A percentile compares a stretch with the other conserved stretches of the same genome.
These are phyloP conservation scores for Gaeumannomyces sp. DNA, from an alignment of 2,329 filamentous ascomycete genomes.

Conservation along the genomic window DNA sequence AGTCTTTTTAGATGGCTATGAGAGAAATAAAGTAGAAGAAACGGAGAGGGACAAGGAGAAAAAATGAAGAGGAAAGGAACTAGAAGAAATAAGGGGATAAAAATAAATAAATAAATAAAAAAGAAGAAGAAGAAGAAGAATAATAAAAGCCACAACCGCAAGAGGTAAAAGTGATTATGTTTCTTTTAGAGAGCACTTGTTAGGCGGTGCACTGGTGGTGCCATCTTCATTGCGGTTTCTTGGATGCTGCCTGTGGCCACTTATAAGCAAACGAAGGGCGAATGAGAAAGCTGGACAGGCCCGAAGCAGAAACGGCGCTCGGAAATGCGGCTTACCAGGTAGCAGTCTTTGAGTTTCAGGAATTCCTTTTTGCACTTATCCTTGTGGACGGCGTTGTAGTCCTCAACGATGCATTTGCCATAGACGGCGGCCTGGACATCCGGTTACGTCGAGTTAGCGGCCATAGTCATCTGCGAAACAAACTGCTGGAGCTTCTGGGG, in stretches of 20 bases:
- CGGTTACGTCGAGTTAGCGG: neutral
- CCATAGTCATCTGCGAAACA: too few relatives aligned
- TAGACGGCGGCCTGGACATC: slow-evolving; percentile 66
- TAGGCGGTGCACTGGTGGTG: too few relatives aligned
- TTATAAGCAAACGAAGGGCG: neutral
- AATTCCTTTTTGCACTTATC: slow-evolving; percentile 89
- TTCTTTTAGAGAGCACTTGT: neutral
- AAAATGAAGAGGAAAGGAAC: slow-evolving; percentile 9
- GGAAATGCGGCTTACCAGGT: slow-evolving; percentile 54
- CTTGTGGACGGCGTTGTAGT: slow-evolving; percentile 86
- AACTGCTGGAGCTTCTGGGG: neutral
- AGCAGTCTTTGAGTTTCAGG: slow-evolving; percentile 78
- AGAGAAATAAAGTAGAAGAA: neutral
- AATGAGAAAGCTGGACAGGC: neutral
- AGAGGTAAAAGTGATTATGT: neutral
- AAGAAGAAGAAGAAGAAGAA: neutral
- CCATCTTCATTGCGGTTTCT: slow-evolving; percentile 12
- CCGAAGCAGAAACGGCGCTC: neutral
- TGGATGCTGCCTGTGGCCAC: slow-evolving; percentile 17
- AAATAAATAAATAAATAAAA: neutral
- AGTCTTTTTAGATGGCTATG: neutral
- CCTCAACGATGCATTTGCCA: slow-evolving; percentile 82
- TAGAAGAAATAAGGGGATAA: neutral
- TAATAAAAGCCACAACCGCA: too few relatives aligned
- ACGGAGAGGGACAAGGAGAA: slow-evolving; percentile 2